Percentiles rank a stretch among this genome's conserved stretches.
These are phyloP conservation scores for Trypethelium eluteriae DNA, from an alignment of 495 filamentous ascomycete species.

Conservation along the genomic window DNA sequence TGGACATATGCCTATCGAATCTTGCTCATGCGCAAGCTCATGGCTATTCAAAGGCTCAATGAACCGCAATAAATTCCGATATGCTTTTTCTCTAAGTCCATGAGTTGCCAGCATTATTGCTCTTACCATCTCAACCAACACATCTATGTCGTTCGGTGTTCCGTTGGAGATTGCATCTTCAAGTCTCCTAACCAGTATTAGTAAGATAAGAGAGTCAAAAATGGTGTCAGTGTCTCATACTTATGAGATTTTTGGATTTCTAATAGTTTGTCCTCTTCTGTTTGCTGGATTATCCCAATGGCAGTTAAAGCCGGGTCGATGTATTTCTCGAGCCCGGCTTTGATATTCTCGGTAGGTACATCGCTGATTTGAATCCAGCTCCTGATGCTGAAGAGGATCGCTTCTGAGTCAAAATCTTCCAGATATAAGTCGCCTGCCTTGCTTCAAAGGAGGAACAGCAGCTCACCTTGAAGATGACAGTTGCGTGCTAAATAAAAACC, in stretches of 20 bases:
- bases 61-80: not conserved
- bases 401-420: constrained; percentile 7
- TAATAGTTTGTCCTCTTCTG: not conserved
- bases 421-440: not conserved
- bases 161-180: not conserved
- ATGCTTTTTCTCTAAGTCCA: not conserved
- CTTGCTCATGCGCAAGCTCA: not conserved
- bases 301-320: not conserved
- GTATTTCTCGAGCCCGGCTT: not conserved
- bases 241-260: not conserved
- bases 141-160: not conserved
- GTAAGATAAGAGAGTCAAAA: not conserved
- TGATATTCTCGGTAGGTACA: not conserved
- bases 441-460: not conserved
- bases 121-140: not conserved
- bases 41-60: constrained; percentile 3
- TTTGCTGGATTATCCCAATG: not conserved
- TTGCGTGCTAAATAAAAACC: not conserved
- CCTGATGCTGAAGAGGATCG: constrained; percentile 10
- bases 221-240: not conserved
- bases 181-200: not conserved
- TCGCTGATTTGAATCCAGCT: not conserved
- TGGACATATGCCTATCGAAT: not conserved
- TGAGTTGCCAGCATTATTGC: not conserved
- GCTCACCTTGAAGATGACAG: constrained; percentile 1